These are phyloP conservation scores for Periglandula ipomoeae DNA, from an alignment of 2,329 filamentous ascomycete species.

Conservation along the genomic window DNA sequence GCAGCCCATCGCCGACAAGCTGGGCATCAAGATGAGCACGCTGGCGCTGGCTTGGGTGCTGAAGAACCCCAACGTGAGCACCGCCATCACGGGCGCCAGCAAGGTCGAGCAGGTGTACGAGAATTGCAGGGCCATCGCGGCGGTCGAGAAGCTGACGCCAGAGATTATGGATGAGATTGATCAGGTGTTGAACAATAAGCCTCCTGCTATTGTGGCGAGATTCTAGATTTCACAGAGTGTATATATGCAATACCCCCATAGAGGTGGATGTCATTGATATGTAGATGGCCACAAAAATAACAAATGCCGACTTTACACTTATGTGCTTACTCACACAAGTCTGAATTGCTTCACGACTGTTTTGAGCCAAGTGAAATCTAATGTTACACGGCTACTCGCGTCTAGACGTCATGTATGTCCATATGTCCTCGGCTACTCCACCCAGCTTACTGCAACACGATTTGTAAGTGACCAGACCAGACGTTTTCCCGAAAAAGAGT, in stretches of 20 bases:
- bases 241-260: no score
- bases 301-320: no score
- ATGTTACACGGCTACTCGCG: not conserved
- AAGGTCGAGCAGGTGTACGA: conserved; percentile 50
- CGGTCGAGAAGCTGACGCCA: conserved; percentile 46
- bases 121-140: conserved; percentile 43
- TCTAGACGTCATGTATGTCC: not conserved
- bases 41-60: conserved; percentile 55
- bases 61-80: conserved; percentile 51
- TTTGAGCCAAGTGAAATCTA: no score
- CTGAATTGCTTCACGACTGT: not conserved
- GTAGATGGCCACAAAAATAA: not conserved
- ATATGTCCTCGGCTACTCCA: not conserved
- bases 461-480: not conserved
- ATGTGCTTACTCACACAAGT: no score
- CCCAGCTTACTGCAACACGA: not conserved
- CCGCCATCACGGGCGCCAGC: conserved; percentile 52
- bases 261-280: no score
- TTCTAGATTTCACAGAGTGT: conserved; percentile 14
- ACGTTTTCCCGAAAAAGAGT: not conserved
- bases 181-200: conserved; percentile 48
- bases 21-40: conserved; percentile 48
- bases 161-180: conserved; percentile 54
- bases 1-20: conserved; percentile 53
- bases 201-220: conserved; percentile 29